These are phyloP conservation scores for Boletus vermiculosoides DNA, from an alignment of 768 basidiomycete species.

Conservation along the genomic window DNA sequence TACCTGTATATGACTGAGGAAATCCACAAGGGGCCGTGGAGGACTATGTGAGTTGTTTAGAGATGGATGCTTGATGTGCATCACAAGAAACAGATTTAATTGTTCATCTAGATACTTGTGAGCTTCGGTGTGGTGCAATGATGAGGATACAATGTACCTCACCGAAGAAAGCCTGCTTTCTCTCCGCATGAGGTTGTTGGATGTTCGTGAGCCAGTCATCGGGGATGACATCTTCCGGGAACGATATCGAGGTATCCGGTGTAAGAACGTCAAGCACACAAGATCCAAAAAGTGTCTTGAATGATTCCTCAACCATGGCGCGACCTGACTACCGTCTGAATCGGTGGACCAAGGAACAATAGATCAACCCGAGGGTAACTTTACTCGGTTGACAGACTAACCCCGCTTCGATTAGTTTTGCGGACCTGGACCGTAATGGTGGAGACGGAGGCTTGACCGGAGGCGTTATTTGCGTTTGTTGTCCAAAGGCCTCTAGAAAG, in stretches of 20 bases:
- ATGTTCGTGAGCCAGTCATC: conserved; percentile 59
- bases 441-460: background rate
- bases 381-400: background rate
- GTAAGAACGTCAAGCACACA: conserved; percentile 60
- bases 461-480: conserved; percentile 18
- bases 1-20: conserved; percentile 70
- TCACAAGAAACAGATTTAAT: conserved; percentile 45
- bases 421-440: background rate
- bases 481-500: conserved; percentile 16
- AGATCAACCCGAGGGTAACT: background rate
- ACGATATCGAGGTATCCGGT: conserved; percentile 61
- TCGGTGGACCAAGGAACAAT: background rate
- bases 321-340: background rate
- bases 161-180: conserved; percentile 78
- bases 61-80: conserved; percentile 33
- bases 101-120: conserved; percentile 49
- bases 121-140: conserved; percentile 15
- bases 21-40: conserved; percentile 47
- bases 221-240: conserved; percentile 45
- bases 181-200: conserved; percentile 43
- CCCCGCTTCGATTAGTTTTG: background rate
- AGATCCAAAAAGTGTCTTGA: conserved; percentile 64
- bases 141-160: conserved; percentile 27
- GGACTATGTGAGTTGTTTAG: conserved; percentile 35
- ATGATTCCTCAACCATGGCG: conserved; percentile 38